Evolutionary conservation across 2,329 filamentous ascomycete species (phyloP).

Genomic region (Hymenoscyphus albidus): DNA sequence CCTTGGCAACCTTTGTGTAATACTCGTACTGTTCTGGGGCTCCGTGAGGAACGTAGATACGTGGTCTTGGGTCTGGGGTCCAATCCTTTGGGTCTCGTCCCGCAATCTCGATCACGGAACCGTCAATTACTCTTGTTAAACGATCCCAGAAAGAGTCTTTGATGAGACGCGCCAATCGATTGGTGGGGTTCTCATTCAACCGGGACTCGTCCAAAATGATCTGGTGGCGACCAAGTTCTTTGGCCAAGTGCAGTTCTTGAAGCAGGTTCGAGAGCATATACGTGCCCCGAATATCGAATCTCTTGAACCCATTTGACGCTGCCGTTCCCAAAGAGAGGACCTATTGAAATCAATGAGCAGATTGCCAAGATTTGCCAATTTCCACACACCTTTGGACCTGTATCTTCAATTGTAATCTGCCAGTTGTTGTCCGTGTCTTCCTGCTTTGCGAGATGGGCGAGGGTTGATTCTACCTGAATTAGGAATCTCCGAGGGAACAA

Average conservation of each 20-base stretch:
- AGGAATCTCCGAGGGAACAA: slow-evolving; percentile 73
- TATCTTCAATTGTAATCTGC: slow-evolving; percentile 97
- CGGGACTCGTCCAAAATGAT: slow-evolving; percentile 89
- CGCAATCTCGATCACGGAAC: slow-evolving; percentile 78
- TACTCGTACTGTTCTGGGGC: slow-evolving; percentile 87
- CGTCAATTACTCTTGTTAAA: slow-evolving; percentile 85
- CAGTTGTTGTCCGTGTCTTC: slow-evolving; percentile 94
- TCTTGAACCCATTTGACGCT: slow-evolving; percentile 79
- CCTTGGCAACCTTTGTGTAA: slow-evolving; percentile 74
- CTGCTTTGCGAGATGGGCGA: slow-evolving; percentile 72
- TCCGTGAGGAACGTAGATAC: slow-evolving; percentile 84
- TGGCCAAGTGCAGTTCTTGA: slow-evolving; percentile 88
- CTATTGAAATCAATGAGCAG: slow-evolving; percentile 39
- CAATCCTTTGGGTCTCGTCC: slow-evolving; percentile 92
- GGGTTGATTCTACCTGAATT: slow-evolving; percentile 79
- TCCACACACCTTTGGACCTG: slow-evolving; percentile 72
- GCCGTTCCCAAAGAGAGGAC: slow-evolving; percentile 80
- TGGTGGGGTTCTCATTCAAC: slow-evolving; percentile 92
- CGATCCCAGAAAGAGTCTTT: slow-evolving; percentile 90
- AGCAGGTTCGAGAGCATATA: slow-evolving; percentile 97
- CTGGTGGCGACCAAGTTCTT: slow-evolving; percentile 83
- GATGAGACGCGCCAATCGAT: slow-evolving; percentile 80
- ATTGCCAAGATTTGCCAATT: not conserved
- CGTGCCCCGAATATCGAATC: slow-evolving; percentile 87
- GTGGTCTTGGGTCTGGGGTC: slow-evolving; percentile 82